Evolutionary conservation across 164 flowering plant genomes (phyloP), one percentile per base, ranked within the genome.

Genomic region (Magnolia sinica): DNA sequence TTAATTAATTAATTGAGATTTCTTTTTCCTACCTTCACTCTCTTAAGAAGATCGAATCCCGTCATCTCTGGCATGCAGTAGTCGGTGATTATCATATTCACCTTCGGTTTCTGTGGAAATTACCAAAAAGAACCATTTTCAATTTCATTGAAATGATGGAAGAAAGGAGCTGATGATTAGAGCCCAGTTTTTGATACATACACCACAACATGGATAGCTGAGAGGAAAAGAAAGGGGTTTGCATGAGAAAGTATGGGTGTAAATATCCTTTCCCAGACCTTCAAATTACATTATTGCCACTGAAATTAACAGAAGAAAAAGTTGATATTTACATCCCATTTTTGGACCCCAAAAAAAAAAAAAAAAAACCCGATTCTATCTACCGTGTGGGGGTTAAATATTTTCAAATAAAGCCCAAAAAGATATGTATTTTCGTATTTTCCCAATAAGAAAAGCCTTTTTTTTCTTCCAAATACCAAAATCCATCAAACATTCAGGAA

Each of bases 61-160:
- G 87, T 84, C 91, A 87, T 87, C 71, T 86, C 91, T 13, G 88
- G 89, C 89, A 86, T 88, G 29, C 83, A 77, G 37, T 88, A 86
- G 74, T 88, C 89, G 7, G 88, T 88, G 59, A 86, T 84, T 37
- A 88, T 86, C 87, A 86, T 58, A 51, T 84, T 83, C 31, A 88
- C 84, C 81, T 84, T 82, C 29, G 74, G 75, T 20, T 71, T 83
- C 88, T 83, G 85, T 19, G 37, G 64, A 20, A 45, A 51, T 8
- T 66, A 66, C 14, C 8, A 27, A 66, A 66, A 37, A 37, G 45
- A 37, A 5, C 45, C 45, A 37, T 37, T 37, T 37, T 37, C 45
- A 13, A 19, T 59, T 18, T 23, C 19, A 69, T 37, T 37, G n/a
- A 14, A 59, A 59, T 59, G 64, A 3, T 37, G n/a, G 64, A 59